These are phyloP conservation scores for Fusarium siculi DNA, from an alignment of 2,329 filamentous ascomycete genomes.

Conservation along the genomic window DNA sequence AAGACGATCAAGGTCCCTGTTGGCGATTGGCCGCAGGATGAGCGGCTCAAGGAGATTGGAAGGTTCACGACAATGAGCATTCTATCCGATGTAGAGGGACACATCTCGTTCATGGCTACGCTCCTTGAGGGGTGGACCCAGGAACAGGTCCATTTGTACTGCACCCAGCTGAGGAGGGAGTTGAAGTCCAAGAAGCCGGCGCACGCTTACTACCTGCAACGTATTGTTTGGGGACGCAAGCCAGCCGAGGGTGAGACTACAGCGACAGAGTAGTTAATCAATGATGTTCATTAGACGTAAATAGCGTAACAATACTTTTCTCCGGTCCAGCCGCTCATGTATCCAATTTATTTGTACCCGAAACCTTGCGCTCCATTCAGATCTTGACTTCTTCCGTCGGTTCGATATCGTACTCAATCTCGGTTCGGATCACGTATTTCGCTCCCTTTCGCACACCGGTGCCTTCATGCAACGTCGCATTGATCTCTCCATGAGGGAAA, in stretches of 20 bases:
- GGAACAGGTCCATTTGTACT: slow-evolving; percentile 48
- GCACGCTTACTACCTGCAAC: slow-evolving; percentile 46
- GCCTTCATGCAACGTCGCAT: slow-evolving; percentile 74
- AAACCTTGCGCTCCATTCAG: background rate
- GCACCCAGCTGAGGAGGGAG: slow-evolving; percentile 48
- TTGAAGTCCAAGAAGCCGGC: slow-evolving; percentile 37
- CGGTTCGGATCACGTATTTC: slow-evolving; percentile 76
- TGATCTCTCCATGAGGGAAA: slow-evolving; percentile 76
- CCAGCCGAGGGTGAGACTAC: slow-evolving; percentile 4
- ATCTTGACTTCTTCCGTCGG: slow-evolving; percentile 22
- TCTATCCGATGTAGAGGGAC: slow-evolving; percentile 50
- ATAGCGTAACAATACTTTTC: slow-evolving; percentile 20
- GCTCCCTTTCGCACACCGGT: slow-evolving; percentile 75
- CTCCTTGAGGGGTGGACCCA: slow-evolving; percentile 51
- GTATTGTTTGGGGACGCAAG: slow-evolving; percentile 42
- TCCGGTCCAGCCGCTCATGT: slow-evolving; percentile 16
- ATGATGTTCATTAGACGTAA: slow-evolving; percentile 21
- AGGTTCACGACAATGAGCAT: slow-evolving; percentile 47
- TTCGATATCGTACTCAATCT: slow-evolving; percentile 76
- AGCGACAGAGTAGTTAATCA: background rate
- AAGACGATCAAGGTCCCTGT: slow-evolving; percentile 38
- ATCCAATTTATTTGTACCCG: background rate
- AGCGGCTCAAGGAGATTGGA: slow-evolving; percentile 31
- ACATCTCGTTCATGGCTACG: slow-evolving; percentile 46
- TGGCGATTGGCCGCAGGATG: slow-evolving; percentile 34